phyloP scores from a whole-genome alignment of 768 basidiomycete genomes.

The Panus rudis region DNA sequence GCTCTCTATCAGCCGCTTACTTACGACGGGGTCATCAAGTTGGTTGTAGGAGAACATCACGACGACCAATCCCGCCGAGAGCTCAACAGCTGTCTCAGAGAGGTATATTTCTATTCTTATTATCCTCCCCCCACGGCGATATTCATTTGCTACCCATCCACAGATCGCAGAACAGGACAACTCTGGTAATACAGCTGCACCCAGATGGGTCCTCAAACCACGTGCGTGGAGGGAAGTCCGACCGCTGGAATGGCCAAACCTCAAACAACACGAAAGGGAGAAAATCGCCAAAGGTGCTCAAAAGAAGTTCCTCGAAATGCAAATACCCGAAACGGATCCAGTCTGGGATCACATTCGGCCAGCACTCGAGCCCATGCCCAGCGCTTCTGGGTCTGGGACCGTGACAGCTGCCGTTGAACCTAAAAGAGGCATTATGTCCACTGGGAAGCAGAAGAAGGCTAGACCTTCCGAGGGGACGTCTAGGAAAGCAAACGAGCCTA shows the following conservation, averaged over 20 bases:
- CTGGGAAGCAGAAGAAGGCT: conserved; percentile 15
- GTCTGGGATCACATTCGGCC: conserved; percentile 49
- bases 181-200: too few species aligned
- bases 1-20: too few species aligned
- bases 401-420: conserved; percentile 17
- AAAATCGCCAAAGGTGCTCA: conserved; percentile 48
- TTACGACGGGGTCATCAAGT: too few species aligned
- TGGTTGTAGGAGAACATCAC: too few species aligned
- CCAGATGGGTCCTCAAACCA: conserved; percentile 51
- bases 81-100: too few species aligned
- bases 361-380: conserved; percentile 2
- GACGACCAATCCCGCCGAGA: too few species aligned
- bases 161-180: too few species aligned
- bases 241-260: conserved; percentile 53
- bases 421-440: conserved; percentile 39
- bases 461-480: conserved; percentile 10
- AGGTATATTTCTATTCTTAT: too few species aligned
- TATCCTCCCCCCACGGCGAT: too few species aligned
- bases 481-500: conserved; percentile 16
- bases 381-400: background rate
- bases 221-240: conserved; percentile 62
- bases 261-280: conserved; percentile 41
- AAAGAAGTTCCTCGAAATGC: conserved; percentile 37
- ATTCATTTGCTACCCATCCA: too few species aligned
- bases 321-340: conserved; percentile 53